Base-by-base conservation (phyloP, 2,329 filamentous ascomycete genomes). In the Aspergillus piperis region DNA sequence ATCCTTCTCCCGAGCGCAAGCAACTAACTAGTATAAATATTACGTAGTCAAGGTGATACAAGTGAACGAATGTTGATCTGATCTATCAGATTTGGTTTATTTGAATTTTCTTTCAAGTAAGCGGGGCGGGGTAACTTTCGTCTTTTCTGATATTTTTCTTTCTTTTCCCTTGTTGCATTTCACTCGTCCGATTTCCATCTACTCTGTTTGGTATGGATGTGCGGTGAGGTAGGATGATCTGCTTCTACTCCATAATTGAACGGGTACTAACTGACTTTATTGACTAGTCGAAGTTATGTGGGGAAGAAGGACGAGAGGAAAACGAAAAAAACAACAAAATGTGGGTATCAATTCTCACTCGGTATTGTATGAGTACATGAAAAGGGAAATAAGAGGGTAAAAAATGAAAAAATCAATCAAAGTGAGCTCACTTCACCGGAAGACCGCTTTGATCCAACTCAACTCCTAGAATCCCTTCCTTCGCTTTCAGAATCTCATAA, bases 401-500 rank as follows among this genome's bases (percentile, higher is more conserved):
- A 36, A 58, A 59, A 30, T 36, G 41, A 54, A 58, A 51, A 25
- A 6, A 25, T 25, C 23, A 25, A 57, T 27, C 25, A 4, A 21
- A 13, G 17, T 21, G n/a, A n/a, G 47, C 25, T 32, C 47, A 15
- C 8, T 15, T 50, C 47, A 10, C 47, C 25, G 17, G 47, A 17
- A 50, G n/a, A 50, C 47, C 15, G 25, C 27, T 50, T 50, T 36
- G 13, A 44, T 23, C 41, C 41, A 50, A 50, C 25, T 23, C 47
- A 62, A 57, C 57, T 62, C 57, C 52, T 48, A 17, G 11, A 36
- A 5, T 17, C n/a, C 25, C 23, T 30, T 30, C 47, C 47, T n/a
- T 50, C 27, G 47, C 47, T 50, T 10, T 17, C 47, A 10, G 25
- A 50, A 13, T 19, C 15, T 30, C 15, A 27, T 30, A 27, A 50